phyloP scores from a whole-genome alignment of 768 basidiomycete species.

The Leccinellum rugosiceps region DNA sequence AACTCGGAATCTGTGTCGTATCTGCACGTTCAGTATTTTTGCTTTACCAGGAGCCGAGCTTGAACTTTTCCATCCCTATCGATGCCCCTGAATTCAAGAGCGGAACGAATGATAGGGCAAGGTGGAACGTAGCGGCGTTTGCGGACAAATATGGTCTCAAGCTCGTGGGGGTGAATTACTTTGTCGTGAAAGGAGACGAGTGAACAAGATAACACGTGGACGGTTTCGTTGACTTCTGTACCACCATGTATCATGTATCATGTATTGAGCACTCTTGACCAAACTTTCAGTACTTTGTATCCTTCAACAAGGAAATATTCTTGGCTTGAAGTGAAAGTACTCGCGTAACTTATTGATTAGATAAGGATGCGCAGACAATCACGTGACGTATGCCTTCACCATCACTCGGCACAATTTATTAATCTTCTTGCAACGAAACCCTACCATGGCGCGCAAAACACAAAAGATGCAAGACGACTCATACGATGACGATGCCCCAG shows the following conservation, averaged over 20 bases:
- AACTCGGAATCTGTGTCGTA: not conserved
- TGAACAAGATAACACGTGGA: not conserved
- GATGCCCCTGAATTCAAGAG: slow-evolving; percentile 46
- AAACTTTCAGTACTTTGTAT: too few relatives aligned
- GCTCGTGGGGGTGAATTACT: slow-evolving; percentile 59
- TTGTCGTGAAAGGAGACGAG: slow-evolving; percentile 37
- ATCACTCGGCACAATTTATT: too few relatives aligned
- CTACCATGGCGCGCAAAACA: slow-evolving; percentile 19
- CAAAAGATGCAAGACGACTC: slow-evolving; percentile 12
- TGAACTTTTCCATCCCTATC: slow-evolving; percentile 38
- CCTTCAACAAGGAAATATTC: too few relatives aligned
- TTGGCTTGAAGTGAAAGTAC: too few relatives aligned
- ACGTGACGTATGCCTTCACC: too few relatives aligned
- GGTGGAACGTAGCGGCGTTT: slow-evolving; percentile 56
- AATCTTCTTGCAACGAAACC: not conserved
- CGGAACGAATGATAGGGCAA: slow-evolving; percentile 43
- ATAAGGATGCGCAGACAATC: too few relatives aligned
- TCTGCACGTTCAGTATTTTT: slow-evolving; percentile 44
- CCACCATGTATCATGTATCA: not conserved
- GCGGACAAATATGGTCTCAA: slow-evolving; percentile 49
- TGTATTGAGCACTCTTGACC: not conserved
- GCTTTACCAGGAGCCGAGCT: slow-evolving; percentile 56
- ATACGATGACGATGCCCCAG: slow-evolving; percentile 47
- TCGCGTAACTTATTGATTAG: too few relatives aligned
- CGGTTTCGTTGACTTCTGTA: not conserved